A percentile compares a stretch with the other conserved stretches of the same genome.
These are phyloP conservation scores for Sugiyamaella grinbergsii DNA, from an alignment of 1,139 yeast genomes.

Conservation along the genomic window DNA sequence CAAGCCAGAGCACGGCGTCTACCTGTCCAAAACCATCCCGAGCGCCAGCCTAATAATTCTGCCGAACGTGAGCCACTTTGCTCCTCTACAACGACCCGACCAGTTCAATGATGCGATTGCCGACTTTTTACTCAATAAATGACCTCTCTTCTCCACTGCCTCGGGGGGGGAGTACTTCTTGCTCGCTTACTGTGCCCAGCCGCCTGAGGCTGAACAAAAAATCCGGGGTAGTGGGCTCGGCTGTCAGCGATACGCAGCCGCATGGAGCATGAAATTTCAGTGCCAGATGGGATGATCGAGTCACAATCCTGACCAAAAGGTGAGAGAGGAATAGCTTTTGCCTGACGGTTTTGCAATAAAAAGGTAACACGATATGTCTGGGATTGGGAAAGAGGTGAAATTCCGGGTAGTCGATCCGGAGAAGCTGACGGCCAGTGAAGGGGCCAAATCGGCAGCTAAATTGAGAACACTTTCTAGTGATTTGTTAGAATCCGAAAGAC, in stretches of 20 bases:
- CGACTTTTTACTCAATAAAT: too few species aligned
- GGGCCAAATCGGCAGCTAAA: conserved; percentile 45
- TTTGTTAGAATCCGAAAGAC: conserved; percentile 24
- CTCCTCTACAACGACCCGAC: conserved; percentile 17
- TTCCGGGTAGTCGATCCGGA: conserved; percentile 42
- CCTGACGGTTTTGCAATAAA: not conserved
- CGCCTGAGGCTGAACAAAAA: not conserved
- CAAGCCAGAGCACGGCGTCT: conserved; percentile 11
- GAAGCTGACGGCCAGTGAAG: conserved; percentile 42
- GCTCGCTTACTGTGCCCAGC: conserved; percentile 1
- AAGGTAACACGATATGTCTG: conserved; percentile 2
- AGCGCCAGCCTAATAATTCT: conserved; percentile 9
- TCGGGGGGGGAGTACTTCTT: too few species aligned
- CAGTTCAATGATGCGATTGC: conserved; percentile 5
- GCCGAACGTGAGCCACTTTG: conserved; percentile 13
- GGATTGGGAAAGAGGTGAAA: conserved; percentile 25
- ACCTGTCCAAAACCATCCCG: conserved; percentile 12
- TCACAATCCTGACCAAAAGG: not conserved
- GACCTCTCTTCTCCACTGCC: too few species aligned
- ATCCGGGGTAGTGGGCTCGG: conserved; percentile 6
- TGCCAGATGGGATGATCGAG: not conserved
- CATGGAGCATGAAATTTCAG: conserved; percentile 2
- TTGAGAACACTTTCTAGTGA: conserved; percentile 42
- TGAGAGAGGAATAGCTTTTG: not conserved
- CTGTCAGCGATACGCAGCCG: not conserved